phyloP scores from a whole-genome alignment of 768 basidiomycete species.

The Butyriboletus loyo region DNA sequence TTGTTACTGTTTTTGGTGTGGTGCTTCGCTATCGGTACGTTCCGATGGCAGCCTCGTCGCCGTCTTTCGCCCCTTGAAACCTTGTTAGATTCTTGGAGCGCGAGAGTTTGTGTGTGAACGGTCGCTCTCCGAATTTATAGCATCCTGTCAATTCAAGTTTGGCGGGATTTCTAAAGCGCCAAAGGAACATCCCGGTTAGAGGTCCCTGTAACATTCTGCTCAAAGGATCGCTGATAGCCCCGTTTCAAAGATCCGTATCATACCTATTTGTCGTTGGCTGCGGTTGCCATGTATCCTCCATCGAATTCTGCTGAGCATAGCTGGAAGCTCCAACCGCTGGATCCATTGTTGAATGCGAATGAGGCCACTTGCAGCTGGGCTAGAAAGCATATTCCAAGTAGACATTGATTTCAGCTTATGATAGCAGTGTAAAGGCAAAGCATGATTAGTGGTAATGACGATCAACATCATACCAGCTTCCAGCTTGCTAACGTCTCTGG shows the following conservation, averaged over 20 bases:
- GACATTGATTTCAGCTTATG: constrained; percentile 8
- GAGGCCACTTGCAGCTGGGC: constrained; percentile 67
- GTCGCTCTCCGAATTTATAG: constrained; percentile 62
- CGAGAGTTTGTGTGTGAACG: constrained; percentile 52
- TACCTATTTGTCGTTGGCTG: constrained; percentile 87
- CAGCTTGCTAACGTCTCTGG: constrained; percentile 29
- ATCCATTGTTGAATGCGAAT: constrained; percentile 71
- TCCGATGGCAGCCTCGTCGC: neutral
- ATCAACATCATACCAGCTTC: neutral
- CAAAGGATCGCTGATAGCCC: constrained; percentile 7
- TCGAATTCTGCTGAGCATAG: constrained; percentile 29
- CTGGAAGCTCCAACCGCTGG: constrained; percentile 60
- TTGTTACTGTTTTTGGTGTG: constrained; percentile 97
- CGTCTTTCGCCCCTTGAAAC: neutral
- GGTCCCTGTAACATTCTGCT: neutral
- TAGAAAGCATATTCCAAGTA: constrained; percentile 48
- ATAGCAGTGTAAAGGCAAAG: neutral
- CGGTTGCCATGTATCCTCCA: constrained; percentile 66
- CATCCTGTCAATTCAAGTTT: constrained; percentile 78
- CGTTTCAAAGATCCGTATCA: constrained; percentile 80
- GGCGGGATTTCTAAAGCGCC: constrained; percentile 89
- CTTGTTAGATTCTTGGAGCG: constrained; percentile 63
- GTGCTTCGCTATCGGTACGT: constrained; percentile 71
- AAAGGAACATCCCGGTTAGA: constrained; percentile 71
- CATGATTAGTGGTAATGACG: neutral